Conservation (phyloP, 192 early-diverging fungal species). For the Diversispora epigaea region DNA sequence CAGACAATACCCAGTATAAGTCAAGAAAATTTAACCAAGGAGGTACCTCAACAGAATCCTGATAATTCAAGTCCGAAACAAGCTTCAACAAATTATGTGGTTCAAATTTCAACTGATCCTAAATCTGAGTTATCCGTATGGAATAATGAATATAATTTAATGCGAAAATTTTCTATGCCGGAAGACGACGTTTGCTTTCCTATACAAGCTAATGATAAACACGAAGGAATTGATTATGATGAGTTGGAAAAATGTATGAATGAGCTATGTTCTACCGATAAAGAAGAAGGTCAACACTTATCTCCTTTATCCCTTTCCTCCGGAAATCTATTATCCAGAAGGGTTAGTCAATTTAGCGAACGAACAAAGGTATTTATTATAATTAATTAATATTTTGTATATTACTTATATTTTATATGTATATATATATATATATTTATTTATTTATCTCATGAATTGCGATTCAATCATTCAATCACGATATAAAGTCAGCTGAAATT, state of each 20-base stretch:
- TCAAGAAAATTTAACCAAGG: no score
- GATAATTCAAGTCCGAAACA: no score
- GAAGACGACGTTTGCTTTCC: conserved; percentile 11
- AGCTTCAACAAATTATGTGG: no score
- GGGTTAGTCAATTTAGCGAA: conserved; percentile 10
- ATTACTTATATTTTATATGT: no score
- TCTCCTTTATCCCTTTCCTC: neutral
- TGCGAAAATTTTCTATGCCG: neutral
- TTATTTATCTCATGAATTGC: no score
- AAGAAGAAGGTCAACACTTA: neutral
- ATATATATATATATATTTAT: neutral
- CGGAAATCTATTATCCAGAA: neutral
- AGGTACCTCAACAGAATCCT: no score
- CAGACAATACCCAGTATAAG: no score
- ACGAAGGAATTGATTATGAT: neutral
- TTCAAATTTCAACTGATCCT: no score
- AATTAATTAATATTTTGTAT: neutral
- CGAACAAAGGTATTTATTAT: neutral
- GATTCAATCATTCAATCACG: no score
- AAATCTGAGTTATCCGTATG: no score
- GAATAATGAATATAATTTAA: neutral
- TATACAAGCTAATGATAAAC: neutral
- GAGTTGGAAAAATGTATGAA: neutral
- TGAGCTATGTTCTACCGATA: neutral
- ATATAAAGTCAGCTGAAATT: no score